A percentile compares a stretch with the other conserved stretches of the same genome.
phyloP scores from a whole-genome alignment of 176 grass and related monocot genomes.

The Melocanna baccifera region DNA sequence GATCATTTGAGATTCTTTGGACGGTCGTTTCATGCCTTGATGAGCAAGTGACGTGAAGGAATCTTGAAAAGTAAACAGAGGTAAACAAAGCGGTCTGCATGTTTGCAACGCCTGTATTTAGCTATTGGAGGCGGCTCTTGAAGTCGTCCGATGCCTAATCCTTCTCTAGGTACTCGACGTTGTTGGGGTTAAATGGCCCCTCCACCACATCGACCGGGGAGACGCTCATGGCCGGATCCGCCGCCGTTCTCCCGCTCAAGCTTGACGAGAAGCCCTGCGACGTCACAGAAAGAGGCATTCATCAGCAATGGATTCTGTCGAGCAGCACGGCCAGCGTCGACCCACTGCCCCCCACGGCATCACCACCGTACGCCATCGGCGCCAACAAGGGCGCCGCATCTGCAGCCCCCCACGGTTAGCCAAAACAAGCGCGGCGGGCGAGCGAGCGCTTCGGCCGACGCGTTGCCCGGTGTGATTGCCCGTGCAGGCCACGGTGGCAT shows the following conservation, averaged over 20 bases:
- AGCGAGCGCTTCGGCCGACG: not conserved
- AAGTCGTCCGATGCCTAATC: constrained; percentile 57
- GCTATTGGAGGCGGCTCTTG: constrained; percentile 46
- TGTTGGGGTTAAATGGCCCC: constrained; percentile 66
- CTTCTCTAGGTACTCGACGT: constrained; percentile 77
- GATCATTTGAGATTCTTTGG: not conserved
- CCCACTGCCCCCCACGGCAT: too few relatives aligned
- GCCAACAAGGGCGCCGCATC: not conserved
- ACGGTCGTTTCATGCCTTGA: not conserved
- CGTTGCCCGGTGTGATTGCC: not conserved
- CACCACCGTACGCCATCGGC: not conserved
- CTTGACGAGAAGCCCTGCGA: constrained; percentile 84
- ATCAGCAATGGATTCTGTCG: not conserved
- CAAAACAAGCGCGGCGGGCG: too few relatives aligned
- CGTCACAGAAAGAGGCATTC: not conserved
- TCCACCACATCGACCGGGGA: constrained; percentile 72
- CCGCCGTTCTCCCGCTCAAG: constrained; percentile 56
- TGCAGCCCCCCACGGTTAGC: not conserved
- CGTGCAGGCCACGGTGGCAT: not conserved
- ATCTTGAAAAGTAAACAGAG: not conserved
- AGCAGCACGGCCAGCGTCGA: not conserved
- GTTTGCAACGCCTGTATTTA: not conserved
- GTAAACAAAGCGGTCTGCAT: not conserved
- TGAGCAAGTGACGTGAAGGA: not conserved
- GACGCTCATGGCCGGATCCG: constrained; percentile 67